phyloP scores from a whole-genome alignment of 257 asterid genomes.

The Anisodus acutangulus region DNA sequence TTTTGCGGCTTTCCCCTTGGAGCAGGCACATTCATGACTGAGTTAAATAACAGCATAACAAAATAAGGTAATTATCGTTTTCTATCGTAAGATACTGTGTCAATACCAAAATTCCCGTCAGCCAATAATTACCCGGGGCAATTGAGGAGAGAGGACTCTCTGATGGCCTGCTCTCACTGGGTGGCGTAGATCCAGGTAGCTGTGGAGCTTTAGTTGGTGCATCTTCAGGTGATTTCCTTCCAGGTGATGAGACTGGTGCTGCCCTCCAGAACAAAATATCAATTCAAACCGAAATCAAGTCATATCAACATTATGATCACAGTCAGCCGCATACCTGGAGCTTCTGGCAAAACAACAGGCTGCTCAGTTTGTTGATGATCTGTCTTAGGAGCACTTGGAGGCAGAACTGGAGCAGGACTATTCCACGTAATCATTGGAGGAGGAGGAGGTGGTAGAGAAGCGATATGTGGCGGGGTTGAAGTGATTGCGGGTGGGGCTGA shows the following conservation, averaged over 20 bases:
- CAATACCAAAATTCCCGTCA: constrained; percentile 14
- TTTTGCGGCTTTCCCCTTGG: constrained; percentile 41
- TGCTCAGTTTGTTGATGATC: constrained; percentile 36
- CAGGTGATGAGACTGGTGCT: constrained; percentile 57
- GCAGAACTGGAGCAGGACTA: constrained; percentile 40
- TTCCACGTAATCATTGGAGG: constrained; percentile 44
- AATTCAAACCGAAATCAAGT: constrained; percentile 33
- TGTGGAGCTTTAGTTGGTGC: constrained; percentile 45
- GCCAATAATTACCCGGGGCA: constrained; percentile 21
- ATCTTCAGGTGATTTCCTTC: constrained; percentile 50
- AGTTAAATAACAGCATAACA: not conserved
- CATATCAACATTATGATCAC: constrained; percentile 30
- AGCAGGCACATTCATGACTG: constrained; percentile 44
- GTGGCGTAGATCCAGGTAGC: constrained; percentile 49
- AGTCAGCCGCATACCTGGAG: constrained; percentile 60
- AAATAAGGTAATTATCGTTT: constrained; percentile 19
- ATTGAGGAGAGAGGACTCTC: constrained; percentile 28
- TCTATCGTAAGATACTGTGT: not conserved
- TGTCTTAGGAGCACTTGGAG: constrained; percentile 50
- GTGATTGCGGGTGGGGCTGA: constrained; percentile 47
- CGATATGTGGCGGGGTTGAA: constrained; percentile 35
- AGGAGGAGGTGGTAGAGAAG: constrained; percentile 45
- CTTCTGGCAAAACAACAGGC: constrained; percentile 49
- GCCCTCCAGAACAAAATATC: constrained; percentile 42
- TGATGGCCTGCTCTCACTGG: constrained; percentile 52